phyloP scores from a whole-genome alignment of 129 eudicot species.

The Artemisia argyi region DNA sequence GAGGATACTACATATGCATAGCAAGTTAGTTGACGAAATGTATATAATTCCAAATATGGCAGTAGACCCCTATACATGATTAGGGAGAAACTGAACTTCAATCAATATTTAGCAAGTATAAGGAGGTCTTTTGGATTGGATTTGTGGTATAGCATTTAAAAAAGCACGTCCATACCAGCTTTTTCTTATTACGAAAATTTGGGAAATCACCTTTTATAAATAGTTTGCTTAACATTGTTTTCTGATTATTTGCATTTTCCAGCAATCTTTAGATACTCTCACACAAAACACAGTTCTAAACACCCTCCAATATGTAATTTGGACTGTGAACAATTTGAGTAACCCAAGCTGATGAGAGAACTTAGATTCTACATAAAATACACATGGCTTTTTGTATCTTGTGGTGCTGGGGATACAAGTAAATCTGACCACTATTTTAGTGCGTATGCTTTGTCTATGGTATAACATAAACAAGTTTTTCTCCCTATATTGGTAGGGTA shows the following conservation, averaged over 20 bases:
- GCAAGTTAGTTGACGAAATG: background rate
- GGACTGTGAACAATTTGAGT: background rate
- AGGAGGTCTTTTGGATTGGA: no score
- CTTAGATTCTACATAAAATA: constrained; percentile 1
- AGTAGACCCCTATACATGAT: background rate
- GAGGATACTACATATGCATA: no score
- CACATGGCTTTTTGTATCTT: background rate
- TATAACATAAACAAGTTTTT: background rate
- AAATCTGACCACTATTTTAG: background rate
- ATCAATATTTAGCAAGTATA: background rate
- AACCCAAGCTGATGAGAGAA: background rate
- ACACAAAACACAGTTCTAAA: background rate
- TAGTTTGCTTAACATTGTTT: no score
- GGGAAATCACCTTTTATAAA: no score
- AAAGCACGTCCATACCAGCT: no score
- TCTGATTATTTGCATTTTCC: no score
- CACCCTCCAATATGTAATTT: background rate
- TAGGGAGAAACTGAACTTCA: background rate
- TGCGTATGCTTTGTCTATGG: background rate
- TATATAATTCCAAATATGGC: background rate
- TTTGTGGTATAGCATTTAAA: no score
- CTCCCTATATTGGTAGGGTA: background rate
- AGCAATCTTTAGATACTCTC: no score
- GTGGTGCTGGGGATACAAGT: constrained; percentile 8
- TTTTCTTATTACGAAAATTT: no score